A percentile compares a stretch with the other conserved stretches of the same genome.
phyloP scores from a whole-genome alignment of 176 grass and related monocot species.

The Hordeum marinum region DNA sequence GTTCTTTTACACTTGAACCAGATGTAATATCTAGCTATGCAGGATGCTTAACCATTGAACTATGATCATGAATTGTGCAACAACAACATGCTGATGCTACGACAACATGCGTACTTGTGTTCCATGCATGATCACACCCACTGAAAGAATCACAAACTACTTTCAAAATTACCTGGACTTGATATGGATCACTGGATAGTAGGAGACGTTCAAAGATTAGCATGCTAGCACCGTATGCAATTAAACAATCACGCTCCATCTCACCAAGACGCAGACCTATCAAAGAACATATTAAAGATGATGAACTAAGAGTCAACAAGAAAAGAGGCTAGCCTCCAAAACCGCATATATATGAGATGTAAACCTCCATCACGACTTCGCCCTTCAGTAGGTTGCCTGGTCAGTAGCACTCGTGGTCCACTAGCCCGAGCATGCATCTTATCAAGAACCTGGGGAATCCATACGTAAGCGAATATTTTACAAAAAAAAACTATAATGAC shows the following conservation, averaged over 20 bases:
- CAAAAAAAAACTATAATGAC: constrained; percentile 2
- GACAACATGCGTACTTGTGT: neutral
- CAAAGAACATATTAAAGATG: neutral
- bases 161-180: constrained; percentile 74
- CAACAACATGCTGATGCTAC: neutral
- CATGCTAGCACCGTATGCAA: constrained; percentile 96
- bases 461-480: constrained; percentile 20
- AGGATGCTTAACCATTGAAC: neutral
- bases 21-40: neutral
- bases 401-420: constrained; percentile 72
- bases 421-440: constrained; percentile 97
- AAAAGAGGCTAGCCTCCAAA: neutral
- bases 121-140: neutral
- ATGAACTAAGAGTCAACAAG: neutral
- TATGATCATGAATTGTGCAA: neutral
- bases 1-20: neutral
- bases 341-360: constrained; percentile 13
- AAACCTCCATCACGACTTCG: constrained; percentile 89
- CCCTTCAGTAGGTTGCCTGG: constrained; percentile 94
- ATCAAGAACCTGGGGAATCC: constrained; percentile 67
- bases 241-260: constrained; percentile 98
- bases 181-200: constrained; percentile 94
- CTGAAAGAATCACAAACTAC: neutral
- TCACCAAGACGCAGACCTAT: constrained; percentile 89
- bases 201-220: constrained; percentile 92